phyloP scores from a whole-genome alignment of 176 grass and related monocot species.

The Eragrostis nindensis region DNA sequence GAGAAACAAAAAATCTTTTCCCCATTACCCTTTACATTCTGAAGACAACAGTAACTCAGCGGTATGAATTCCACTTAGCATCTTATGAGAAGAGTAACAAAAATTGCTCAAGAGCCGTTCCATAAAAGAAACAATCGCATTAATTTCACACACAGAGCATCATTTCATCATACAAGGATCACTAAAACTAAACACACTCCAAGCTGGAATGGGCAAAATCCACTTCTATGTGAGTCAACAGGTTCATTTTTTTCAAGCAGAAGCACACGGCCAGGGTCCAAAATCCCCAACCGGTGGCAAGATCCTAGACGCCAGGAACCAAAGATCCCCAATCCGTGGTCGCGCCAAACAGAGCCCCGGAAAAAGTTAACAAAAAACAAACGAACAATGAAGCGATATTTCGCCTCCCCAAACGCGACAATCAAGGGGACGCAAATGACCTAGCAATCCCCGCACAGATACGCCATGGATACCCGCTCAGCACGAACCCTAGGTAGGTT shows the following conservation, averaged over 20 bases:
- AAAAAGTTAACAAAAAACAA: background rate
- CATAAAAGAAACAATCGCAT: background rate
- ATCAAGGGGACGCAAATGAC: background rate
- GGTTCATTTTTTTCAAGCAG: background rate
- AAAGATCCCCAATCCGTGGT: background rate
- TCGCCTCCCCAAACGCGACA: background rate
- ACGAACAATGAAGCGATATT: background rate
- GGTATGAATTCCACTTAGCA: background rate
- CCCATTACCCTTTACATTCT: background rate
- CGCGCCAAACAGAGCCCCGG: background rate
- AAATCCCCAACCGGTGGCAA: background rate
- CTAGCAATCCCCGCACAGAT: background rate
- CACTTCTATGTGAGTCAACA: background rate
- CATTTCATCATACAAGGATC: slow-evolving; percentile 2
- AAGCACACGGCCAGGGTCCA: background rate
- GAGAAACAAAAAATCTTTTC: background rate
- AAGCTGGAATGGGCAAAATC: background rate
- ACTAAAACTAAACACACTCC: background rate
- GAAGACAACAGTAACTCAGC: background rate
- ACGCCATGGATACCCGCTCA: background rate
- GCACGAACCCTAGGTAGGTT: background rate
- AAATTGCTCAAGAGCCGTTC: background rate
- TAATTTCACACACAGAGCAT: background rate
- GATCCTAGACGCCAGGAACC: background rate
- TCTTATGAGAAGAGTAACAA: background rate